Base-by-base conservation (phyloP, 2,329 filamentous ascomycete species). In the Sarocladium strictum region DNA sequence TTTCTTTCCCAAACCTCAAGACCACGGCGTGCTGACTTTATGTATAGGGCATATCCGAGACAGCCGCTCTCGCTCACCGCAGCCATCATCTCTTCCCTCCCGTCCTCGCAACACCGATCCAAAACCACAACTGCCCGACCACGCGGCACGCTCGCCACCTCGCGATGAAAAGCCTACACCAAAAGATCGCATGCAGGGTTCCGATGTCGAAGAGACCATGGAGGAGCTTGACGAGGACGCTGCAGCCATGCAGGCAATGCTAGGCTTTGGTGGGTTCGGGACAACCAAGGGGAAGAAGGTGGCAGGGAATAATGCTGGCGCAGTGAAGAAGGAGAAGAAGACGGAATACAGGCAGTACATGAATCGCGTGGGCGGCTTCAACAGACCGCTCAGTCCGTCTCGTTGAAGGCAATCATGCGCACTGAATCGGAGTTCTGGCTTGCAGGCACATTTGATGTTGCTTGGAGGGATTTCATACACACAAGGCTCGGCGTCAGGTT, bases 291-390 rank as follows among this genome's bases (percentile, higher is more conserved):
- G 89, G 57, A 90, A 87, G 54, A 95, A 97, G 67, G 85, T 99
- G 1, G 79, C 82, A 0, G 94, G 94, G 2, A 99, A 99, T 67
- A 84, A 91, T 65, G 83, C 86, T 40, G 92, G 89, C 54, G 90
- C 78, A 0, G 84, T 97, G 53, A 78, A 86, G 61, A 97, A 94
- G 77, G 90, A 94, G 73, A 97, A 96, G 83, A 92, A 90, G 82
- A 89, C 86, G 14, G 83, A 95, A 76, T 97, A 97, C 66, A 81
- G 94, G 62, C 94, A 99, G 80, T 99, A 99, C 71, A 99, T 99
- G 84, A 94, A 94, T 66, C 81, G 89, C 55, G 77, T 84, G 53
- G 89, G 89, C 55, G 89, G 89, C 5, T 94, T 94, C 75, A 94
- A 93, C 67, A 73, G 89, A 62, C 88, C 89, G 45, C 72, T 92